Conservation (phyloP, 805 yeast genomes). For the Candida taoyuanica region DNA sequence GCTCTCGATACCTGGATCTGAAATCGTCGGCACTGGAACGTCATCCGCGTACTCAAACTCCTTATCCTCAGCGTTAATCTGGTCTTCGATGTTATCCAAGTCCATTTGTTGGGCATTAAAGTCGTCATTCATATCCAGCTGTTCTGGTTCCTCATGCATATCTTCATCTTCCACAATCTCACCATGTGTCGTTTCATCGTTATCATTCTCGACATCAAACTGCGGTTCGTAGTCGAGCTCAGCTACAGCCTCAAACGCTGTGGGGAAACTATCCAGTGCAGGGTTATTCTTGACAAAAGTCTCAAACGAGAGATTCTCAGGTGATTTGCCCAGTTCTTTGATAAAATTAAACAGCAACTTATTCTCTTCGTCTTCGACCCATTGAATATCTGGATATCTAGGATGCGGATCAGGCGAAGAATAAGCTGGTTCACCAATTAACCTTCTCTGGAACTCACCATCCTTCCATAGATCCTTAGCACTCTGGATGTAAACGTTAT, state of each 20-base stretch:
- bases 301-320: constrained; percentile 10
- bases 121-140: background rate
- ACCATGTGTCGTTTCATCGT: constrained; percentile 6
- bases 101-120: constrained; percentile 7
- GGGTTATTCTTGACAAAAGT: constrained; percentile 23
- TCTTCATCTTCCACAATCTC: constrained; percentile 9
- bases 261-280: constrained; percentile 25
- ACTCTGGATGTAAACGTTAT: constrained; percentile 33
- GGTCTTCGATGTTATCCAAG: constrained; percentile 4
- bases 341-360: constrained; percentile 30
- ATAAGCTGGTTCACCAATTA: constrained; percentile 33
- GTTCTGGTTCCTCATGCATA: background rate
- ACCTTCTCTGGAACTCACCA: constrained; percentile 44
- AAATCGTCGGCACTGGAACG: background rate
- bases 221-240: constrained; percentile 30
- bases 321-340: constrained; percentile 13
- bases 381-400: constrained; percentile 27
- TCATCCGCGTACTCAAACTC: constrained; percentile 2
- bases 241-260: constrained; percentile 29
- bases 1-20: background rate
- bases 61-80: constrained; percentile 1
- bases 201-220: constrained; percentile 11
- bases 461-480: constrained; percentile 61
- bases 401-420: constrained; percentile 23
- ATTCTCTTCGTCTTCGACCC: constrained; percentile 42